Percentiles rank a stretch among this genome's conserved stretches.
phyloP scores from a whole-genome alignment of 1,284 basidiomycete genomes.

The Apiotrichum mycotoxinovorans region DNA sequence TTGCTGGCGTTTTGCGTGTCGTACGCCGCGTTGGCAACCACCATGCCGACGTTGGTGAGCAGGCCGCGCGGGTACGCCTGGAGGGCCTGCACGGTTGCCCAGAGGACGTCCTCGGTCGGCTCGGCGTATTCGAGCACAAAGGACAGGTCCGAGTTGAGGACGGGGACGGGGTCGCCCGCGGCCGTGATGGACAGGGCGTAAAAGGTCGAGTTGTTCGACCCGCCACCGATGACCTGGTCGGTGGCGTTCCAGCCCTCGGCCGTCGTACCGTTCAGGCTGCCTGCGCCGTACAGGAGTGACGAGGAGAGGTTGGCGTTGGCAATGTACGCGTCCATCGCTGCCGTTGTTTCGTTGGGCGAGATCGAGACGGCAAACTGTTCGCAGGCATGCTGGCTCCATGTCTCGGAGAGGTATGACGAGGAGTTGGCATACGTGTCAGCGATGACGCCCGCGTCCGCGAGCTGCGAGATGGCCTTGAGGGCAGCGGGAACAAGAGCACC shows the following conservation, averaged over 20 bases:
- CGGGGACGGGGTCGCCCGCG: constrained; percentile 42
- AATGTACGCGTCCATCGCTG: constrained; percentile 52
- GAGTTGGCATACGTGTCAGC: constrained; percentile 45
- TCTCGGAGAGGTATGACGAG: constrained; percentile 26
- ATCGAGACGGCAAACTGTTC: constrained; percentile 53
- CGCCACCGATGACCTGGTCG: constrained; percentile 18
- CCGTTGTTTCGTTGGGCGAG: constrained; percentile 35
- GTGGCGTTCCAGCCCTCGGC: constrained; percentile 14
- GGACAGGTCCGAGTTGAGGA: constrained; percentile 51
- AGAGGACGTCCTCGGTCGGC: constrained; percentile 38
- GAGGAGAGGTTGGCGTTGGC: constrained; percentile 46
- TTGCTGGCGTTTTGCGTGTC: constrained; percentile 49
- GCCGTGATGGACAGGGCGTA: constrained; percentile 48
- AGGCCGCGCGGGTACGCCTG: constrained; percentile 52
- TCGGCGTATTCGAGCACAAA: constrained; percentile 52
- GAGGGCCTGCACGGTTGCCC: constrained; percentile 49
- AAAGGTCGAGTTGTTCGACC: constrained; percentile 20
- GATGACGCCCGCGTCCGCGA: constrained; percentile 48
- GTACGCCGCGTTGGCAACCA: constrained; percentile 53
- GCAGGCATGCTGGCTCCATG: constrained; percentile 53
- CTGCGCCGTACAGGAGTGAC: constrained; percentile 33
- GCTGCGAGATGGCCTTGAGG: constrained; percentile 51
- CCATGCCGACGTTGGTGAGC: constrained; percentile 39
- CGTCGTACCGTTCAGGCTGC: constrained; percentile 19
- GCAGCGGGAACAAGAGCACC: constrained; percentile 55